phyloP scores from a whole-genome alignment of 306 rosid genomes.

The Malus orientalis region DNA sequence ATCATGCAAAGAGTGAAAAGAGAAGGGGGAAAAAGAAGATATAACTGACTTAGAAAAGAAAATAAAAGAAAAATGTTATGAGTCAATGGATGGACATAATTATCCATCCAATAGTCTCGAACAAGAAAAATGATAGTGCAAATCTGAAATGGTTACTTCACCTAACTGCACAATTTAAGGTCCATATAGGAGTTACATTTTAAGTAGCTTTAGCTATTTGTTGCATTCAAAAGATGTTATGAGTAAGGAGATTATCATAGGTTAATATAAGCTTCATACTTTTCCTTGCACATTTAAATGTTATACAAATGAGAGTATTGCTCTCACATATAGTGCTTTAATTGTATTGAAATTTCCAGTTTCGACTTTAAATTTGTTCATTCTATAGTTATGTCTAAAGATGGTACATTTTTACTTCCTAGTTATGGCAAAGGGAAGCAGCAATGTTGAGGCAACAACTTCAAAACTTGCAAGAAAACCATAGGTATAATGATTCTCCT shows the following conservation, averaged over 20 bases:
- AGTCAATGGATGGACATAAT: background rate
- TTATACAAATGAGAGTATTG: background rate
- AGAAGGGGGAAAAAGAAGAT: background rate
- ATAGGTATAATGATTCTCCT: slow-evolving; percentile 42
- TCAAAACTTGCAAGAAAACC: slow-evolving; percentile 69
- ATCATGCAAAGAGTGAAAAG: background rate
- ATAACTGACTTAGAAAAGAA: background rate
- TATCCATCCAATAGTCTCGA: background rate
- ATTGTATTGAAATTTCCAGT: background rate
- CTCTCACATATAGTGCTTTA: background rate
- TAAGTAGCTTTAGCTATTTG: background rate
- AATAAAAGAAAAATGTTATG: background rate
- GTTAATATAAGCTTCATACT: background rate
- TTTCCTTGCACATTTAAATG: background rate
- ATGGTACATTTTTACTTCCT: slow-evolving; percentile 14
- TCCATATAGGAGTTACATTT: background rate
- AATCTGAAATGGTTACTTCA: background rate
- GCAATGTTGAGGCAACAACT: slow-evolving; percentile 74
- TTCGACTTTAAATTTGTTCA: background rate
- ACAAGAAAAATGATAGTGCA: background rate
- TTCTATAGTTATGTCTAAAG: slow-evolving; percentile 1
- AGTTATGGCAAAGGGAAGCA: slow-evolving; percentile 94
- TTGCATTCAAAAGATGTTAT: background rate
- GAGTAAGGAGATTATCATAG: background rate
- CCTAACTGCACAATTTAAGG: background rate